These are phyloP conservation scores for Kodamaea neixiangensis DNA, from an alignment of 805 yeast genomes.

Conservation along the genomic window DNA sequence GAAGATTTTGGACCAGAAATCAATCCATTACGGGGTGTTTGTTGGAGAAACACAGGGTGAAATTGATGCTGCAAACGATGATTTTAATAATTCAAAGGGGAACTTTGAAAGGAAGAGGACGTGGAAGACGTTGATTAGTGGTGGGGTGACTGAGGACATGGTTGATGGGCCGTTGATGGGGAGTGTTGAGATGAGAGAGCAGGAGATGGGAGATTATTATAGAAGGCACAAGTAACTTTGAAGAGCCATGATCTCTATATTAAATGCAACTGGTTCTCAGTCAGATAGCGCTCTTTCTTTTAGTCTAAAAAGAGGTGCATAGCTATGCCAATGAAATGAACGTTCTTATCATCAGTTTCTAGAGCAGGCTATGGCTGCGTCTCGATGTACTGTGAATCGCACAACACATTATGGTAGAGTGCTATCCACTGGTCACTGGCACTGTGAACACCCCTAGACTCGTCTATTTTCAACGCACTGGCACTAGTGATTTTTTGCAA, in stretches of 20 bases:
- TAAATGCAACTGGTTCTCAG: no score
- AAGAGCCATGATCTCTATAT: no score
- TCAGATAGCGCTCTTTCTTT: no score
- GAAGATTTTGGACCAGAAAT: conserved; percentile 66
- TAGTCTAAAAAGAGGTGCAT: no score
- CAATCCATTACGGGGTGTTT: conserved; percentile 90
- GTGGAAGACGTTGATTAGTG: conserved; percentile 54
- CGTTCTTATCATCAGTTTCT: no score
- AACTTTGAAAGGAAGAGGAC: conserved; percentile 38
- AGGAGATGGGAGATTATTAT: neutral
- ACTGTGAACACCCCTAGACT: no score
- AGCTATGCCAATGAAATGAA: no score
- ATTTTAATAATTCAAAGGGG: conserved; percentile 1
- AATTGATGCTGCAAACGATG: neutral
- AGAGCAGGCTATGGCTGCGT: no score
- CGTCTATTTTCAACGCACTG: no score
- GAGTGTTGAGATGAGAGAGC: conserved; percentile 29
- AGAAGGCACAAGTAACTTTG: neutral
- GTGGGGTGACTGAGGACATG: conserved; percentile 46
- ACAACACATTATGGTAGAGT: no score
- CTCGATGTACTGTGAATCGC: no score
- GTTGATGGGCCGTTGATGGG: conserved; percentile 41
- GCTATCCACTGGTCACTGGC: no score
- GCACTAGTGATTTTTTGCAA: neutral
- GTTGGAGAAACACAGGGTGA: conserved; percentile 50